Evolutionary conservation across 73 alveolate genomes (phyloP).

Genomic region (Paramecium pentaurelia): DNA sequence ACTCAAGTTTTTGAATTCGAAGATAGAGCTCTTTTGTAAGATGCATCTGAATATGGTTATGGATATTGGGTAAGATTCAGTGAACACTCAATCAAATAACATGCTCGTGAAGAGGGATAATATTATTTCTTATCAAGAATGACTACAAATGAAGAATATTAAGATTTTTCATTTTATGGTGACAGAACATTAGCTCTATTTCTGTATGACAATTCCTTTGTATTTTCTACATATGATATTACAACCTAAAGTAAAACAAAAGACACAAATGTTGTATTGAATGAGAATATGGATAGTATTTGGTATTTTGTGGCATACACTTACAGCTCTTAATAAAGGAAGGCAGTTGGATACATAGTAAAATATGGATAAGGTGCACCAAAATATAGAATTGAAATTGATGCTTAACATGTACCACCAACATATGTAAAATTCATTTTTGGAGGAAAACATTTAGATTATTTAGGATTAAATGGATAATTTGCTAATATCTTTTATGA

Average conservation of each 20-base stretch:
- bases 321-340: background rate
- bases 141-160: slow-evolving; percentile 28
- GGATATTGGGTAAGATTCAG: slow-evolving; percentile 16
- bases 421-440: background rate
- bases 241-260: background rate
- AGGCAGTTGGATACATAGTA: background rate
- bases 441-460: slow-evolving; percentile 29
- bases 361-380: background rate
- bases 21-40: background rate
- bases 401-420: slow-evolving; percentile 38
- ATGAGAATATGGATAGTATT: background rate
- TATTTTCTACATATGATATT: slow-evolving; percentile 19
- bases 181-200: slow-evolving; percentile 18
- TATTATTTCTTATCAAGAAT: background rate
- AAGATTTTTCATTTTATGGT: background rate
- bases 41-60: slow-evolving; percentile 19
- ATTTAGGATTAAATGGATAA: slow-evolving; percentile 18
- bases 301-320: slow-evolving; percentile 22
- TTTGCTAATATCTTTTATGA: slow-evolving; percentile 35
- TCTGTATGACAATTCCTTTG: background rate
- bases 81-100: background rate
- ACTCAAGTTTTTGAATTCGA: background rate
- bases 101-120: background rate
- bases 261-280: background rate
- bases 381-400: background rate